Percentiles rank a stretch among this genome's conserved stretches.
Evolutionary conservation across 2,329 filamentous ascomycete genomes (phyloP).

Genomic region (Ophiostoma novo-ulmi): DNA sequence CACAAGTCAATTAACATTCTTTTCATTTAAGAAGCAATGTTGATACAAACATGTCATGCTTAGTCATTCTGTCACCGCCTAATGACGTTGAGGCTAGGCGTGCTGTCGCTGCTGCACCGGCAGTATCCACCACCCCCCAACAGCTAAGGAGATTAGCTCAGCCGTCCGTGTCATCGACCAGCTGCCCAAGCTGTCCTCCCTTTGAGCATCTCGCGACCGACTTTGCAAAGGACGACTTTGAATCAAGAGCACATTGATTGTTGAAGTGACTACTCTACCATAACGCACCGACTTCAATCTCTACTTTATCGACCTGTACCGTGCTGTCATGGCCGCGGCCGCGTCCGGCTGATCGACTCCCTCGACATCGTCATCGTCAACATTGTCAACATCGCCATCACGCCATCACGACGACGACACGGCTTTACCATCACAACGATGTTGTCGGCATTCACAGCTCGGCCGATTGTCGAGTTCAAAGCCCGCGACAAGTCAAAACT

Average conservation of each 20-base stretch:
- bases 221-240: neutral
- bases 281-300: neutral
- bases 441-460: constrained; percentile 96
- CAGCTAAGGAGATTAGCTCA: constrained; percentile 4
- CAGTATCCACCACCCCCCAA: constrained; percentile 9
- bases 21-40: neutral
- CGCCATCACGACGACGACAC: neutral
- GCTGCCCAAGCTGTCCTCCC: constrained; percentile 10
- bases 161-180: neutral
- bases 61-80: neutral
- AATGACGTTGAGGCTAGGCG: constrained; percentile 9
- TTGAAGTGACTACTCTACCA: neutral
- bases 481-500: constrained; percentile 94
- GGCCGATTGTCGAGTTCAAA: constrained; percentile 94
- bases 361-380: neutral
- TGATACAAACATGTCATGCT: neutral
- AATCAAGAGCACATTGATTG: neutral
- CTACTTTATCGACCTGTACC: neutral
- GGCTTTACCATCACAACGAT: constrained; percentile 48
- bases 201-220: neutral
- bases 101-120: neutral
- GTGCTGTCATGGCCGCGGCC: constrained; percentile 21
- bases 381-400: neutral
- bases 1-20: neutral
- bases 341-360: constrained; percentile 20